Conservation (phyloP, 768 basidiomycete genomes). For the Auricularia auricula-judae region DNA sequence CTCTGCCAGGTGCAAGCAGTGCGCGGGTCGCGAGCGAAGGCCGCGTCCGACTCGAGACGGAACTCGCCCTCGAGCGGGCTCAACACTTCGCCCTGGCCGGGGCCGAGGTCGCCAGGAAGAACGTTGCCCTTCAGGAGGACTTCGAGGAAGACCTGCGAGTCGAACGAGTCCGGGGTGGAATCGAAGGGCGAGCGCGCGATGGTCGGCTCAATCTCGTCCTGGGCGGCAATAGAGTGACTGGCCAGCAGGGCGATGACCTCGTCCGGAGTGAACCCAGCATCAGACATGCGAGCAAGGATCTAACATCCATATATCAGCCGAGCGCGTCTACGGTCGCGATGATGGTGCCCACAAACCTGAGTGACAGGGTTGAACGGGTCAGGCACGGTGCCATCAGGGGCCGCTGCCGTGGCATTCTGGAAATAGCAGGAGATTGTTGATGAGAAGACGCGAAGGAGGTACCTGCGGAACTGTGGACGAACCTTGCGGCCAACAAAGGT, state of each 20-base stretch:
- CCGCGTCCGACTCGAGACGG: slow-evolving; percentile 33
- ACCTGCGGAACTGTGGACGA: not conserved
- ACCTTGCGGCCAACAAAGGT: slow-evolving; percentile 13
- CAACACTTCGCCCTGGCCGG: slow-evolving; percentile 25
- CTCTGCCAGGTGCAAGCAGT: slow-evolving; percentile 41
- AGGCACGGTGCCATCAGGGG: slow-evolving; percentile 11
- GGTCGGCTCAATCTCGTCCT: slow-evolving; percentile 17
- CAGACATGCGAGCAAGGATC: slow-evolving; percentile 15
- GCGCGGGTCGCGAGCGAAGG: slow-evolving; percentile 26
- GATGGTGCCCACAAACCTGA: not conserved
- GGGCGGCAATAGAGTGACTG: slow-evolving; percentile 16
- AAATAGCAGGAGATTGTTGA: not conserved
- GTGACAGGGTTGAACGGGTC: slow-evolving; percentile 14
- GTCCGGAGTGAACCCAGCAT: slow-evolving; percentile 15
- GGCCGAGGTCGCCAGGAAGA: slow-evolving; percentile 22
- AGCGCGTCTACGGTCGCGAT: not conserved
- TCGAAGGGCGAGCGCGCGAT: slow-evolving; percentile 18
- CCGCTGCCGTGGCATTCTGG: slow-evolving; percentile 10
- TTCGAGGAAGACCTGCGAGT: slow-evolving; percentile 16
- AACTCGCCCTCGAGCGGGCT: slow-evolving; percentile 27
- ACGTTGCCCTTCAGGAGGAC: slow-evolving; percentile 17
- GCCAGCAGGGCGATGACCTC: slow-evolving; percentile 17
- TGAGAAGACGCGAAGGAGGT: not conserved
- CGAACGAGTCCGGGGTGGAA: slow-evolving; percentile 11
- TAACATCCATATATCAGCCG: slow-evolving; percentile 1